phyloP scores from a whole-genome alignment of 2,329 filamentous ascomycete species.

The Zasmidium citrigriseum region DNA sequence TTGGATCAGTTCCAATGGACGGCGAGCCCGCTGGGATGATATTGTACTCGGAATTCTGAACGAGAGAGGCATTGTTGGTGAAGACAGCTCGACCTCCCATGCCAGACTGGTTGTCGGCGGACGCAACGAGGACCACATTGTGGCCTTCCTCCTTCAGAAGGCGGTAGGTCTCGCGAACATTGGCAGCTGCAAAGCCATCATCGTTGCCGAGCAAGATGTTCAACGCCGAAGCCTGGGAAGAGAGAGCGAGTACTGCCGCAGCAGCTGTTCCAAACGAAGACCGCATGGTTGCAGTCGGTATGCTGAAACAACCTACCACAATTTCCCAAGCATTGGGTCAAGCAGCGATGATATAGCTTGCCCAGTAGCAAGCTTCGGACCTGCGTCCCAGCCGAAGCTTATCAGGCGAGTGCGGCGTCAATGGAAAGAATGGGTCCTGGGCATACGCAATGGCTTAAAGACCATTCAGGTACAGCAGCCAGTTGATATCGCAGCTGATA shows the following conservation, averaged over 20 bases:
- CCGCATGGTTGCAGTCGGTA: constrained; percentile 13
- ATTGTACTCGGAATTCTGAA: constrained; percentile 45
- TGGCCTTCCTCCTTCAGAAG: constrained; percentile 40
- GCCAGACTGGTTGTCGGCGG: constrained; percentile 45
- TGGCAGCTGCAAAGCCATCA: constrained; percentile 39
- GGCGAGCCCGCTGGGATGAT: constrained; percentile 50
- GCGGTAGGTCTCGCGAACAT: constrained; percentile 42
- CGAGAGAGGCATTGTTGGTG: constrained; percentile 46
- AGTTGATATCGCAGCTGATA: not conserved
- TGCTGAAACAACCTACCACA: not conserved
- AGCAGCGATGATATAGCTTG: constrained; percentile 1
- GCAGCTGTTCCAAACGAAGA: constrained; percentile 12
- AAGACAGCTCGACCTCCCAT: constrained; percentile 49
- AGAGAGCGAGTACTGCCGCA: constrained; percentile 15
- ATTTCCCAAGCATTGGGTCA: not conserved
- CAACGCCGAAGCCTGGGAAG: constrained; percentile 17
- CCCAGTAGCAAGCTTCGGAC: not conserved
- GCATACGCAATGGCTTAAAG: not conserved
- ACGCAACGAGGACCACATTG: constrained; percentile 46
- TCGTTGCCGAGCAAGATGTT: constrained; percentile 44
- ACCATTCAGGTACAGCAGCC: not conserved
- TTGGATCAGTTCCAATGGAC: constrained; percentile 53
- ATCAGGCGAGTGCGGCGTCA: not conserved
- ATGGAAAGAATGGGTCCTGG: not conserved
- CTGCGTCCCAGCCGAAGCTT: not conserved